Percentiles rank a stretch among this genome's conserved stretches.
Conservation (phyloP, 1,284 basidiomycete species). For the Xanthoconium separans region DNA sequence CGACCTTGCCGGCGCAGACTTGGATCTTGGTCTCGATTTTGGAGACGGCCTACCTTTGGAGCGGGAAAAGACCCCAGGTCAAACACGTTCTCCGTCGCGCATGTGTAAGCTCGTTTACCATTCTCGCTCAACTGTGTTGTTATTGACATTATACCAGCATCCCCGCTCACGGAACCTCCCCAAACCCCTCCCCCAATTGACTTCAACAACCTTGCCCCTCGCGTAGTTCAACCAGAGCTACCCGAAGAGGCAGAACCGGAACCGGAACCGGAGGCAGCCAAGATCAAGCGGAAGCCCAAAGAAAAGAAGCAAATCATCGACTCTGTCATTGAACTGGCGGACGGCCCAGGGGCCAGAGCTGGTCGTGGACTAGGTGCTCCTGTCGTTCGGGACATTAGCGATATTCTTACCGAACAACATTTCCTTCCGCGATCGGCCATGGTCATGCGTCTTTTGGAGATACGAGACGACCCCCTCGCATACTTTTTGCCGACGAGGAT, state of each 20-base stretch:
- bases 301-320: slow-evolving; percentile 83
- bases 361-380: slow-evolving; percentile 54
- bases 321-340: slow-evolving; percentile 79
- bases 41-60: slow-evolving; percentile 47
- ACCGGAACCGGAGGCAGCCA: slow-evolving; percentile 32
- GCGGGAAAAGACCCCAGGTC: slow-evolving; percentile 53
- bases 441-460: slow-evolving; percentile 79
- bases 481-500: slow-evolving; percentile 83
- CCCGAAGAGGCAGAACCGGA: slow-evolving; percentile 39
- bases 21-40: slow-evolving; percentile 74
- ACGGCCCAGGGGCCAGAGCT: slow-evolving; percentile 61
- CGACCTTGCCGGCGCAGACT: slow-evolving; percentile 50
- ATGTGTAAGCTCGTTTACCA: slow-evolving; percentile 53
- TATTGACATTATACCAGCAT: slow-evolving; percentile 45
- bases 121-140: neutral
- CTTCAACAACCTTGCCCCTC: slow-evolving; percentile 46
- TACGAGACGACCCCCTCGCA: slow-evolving; percentile 80
- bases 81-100: slow-evolving; percentile 60
- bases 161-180: slow-evolving; percentile 70
- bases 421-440: slow-evolving; percentile 83
- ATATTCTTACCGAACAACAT: slow-evolving; percentile 75
- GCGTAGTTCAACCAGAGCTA: slow-evolving; percentile 36
- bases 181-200: slow-evolving; percentile 61
- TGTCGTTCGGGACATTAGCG: slow-evolving; percentile 64
- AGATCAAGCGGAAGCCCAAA: slow-evolving; percentile 54